Conservation (phyloP, 176 grass and related monocot genomes). For the Chrysopogon serrulatus region DNA sequence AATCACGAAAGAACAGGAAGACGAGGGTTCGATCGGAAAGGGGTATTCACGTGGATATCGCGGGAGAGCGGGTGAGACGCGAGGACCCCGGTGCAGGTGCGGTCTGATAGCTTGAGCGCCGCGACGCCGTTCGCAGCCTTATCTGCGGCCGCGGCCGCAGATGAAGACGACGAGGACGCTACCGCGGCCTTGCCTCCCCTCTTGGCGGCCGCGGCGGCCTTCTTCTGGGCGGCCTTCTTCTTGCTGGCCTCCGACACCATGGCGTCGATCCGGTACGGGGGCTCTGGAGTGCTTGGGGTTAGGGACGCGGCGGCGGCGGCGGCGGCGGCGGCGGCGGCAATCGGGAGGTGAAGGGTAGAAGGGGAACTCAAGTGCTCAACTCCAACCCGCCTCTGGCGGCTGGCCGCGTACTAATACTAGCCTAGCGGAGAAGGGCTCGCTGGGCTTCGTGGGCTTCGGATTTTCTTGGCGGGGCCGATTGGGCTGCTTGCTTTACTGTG, state of each 20-base stretch:
- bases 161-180: constrained; percentile 30
- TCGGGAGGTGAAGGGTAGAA: constrained; percentile 17
- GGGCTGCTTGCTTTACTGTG: neutral
- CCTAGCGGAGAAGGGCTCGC: neutral
- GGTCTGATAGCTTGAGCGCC: constrained; percentile 61
- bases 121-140: constrained; percentile 48
- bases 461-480: neutral
- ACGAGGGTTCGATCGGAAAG: neutral
- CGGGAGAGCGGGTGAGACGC: constrained; percentile 87
- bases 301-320: neutral
- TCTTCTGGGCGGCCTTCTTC: constrained; percentile 94
- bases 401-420: constrained; percentile 15
- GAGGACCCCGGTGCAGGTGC: constrained; percentile 88
- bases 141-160: constrained; percentile 6
- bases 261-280: neutral
- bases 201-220: constrained; percentile 80
- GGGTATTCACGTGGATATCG: constrained; percentile 70
- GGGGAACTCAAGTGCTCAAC: constrained; percentile 14
- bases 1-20: neutral
- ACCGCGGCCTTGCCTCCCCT: constrained; percentile 70
- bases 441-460: neutral
- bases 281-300: neutral
- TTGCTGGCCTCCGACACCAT: constrained; percentile 99
- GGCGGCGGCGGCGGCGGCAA: constrained; percentile 24
- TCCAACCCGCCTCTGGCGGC: constrained; percentile 10